Conservation (phyloP, 306 rosid species). For the Vigna angularis region DNA sequence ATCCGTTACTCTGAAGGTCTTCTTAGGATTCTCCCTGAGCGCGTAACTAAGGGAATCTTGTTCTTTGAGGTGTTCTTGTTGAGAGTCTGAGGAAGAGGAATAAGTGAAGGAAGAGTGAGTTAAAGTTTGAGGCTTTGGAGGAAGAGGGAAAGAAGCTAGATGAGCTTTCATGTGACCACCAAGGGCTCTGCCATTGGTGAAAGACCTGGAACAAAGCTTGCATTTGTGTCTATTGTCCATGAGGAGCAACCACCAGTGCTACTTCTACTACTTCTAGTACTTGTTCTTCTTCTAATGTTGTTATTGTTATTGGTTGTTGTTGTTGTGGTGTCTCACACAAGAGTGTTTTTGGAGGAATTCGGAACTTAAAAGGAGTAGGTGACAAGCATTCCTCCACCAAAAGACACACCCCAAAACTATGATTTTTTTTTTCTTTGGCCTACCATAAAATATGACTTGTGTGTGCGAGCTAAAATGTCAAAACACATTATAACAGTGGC, state of each 20-base stretch:
- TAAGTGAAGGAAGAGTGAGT: conserved; percentile 42
- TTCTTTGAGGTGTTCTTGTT: conserved; percentile 37
- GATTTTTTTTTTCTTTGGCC: background rate
- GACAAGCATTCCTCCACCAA: conserved; percentile 95
- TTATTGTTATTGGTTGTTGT: background rate
- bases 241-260: background rate
- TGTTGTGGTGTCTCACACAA: conserved; percentile 24
- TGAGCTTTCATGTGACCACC: conserved; percentile 99
- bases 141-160: conserved; percentile 67
- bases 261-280: conserved; percentile 1
- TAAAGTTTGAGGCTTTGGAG: conserved; percentile 55
- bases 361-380: conserved; percentile 88
- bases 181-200: conserved; percentile 80
- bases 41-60: conserved; percentile 49
- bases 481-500: conserved; percentile 34
- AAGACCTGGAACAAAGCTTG: conserved; percentile 78
- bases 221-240: conserved; percentile 85
- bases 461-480: conserved; percentile 40
- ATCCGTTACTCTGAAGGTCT: conserved; percentile 63
- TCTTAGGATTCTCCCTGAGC: conserved; percentile 78
- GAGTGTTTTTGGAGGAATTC: conserved; percentile 50
- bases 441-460: background rate
- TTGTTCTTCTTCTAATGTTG: background rate
- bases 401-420: conserved; percentile 60
- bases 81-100: conserved; percentile 36